Conservation (phyloP, 2,329 filamentous ascomycete species). For the Stylonectria norvegica region DNA sequence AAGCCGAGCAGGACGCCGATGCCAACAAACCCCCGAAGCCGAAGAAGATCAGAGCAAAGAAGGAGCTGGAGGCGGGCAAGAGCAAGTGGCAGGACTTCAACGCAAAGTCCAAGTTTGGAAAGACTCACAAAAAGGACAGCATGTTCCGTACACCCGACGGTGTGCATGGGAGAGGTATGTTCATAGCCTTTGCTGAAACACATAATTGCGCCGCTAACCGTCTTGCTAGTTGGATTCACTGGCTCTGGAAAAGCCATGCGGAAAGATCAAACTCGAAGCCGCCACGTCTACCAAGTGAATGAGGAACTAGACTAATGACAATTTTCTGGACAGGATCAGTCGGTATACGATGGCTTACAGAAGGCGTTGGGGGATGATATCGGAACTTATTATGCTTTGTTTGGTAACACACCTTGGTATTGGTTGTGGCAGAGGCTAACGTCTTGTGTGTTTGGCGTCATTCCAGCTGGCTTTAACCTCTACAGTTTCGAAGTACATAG, state of each 20-base stretch:
- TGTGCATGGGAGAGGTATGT: slow-evolving; percentile 76
- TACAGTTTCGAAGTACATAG: slow-evolving; percentile 20
- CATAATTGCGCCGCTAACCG: slow-evolving; percentile 15
- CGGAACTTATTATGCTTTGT: slow-evolving; percentile 30
- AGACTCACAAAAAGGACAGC: slow-evolving; percentile 77
- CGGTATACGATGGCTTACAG: slow-evolving; percentile 17
- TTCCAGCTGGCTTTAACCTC: slow-evolving; percentile 17
- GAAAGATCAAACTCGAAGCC: slow-evolving; percentile 77
- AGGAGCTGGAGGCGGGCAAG: slow-evolving; percentile 86
- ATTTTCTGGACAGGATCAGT: slow-evolving; percentile 26
- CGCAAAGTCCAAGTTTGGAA: slow-evolving; percentile 68
- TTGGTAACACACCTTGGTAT: slow-evolving; percentile 35
- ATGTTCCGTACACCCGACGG: slow-evolving; percentile 95
- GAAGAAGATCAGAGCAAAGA: slow-evolving; percentile 88
- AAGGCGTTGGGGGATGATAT: slow-evolving; percentile 25
- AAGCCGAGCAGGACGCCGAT: slow-evolving; percentile 61
- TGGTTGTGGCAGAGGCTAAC: slow-evolving; percentile 43
- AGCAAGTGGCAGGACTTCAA: slow-evolving; percentile 94
- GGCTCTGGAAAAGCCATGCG: slow-evolving; percentile 95
- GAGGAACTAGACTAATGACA: slow-evolving; percentile 65
- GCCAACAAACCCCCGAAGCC: slow-evolving; percentile 69
- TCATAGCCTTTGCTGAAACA: not conserved
- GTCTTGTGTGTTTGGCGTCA: slow-evolving; percentile 25
- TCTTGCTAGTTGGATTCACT: slow-evolving; percentile 80
- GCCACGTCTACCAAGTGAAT: slow-evolving; percentile 79